A percentile compares a stretch with the other conserved stretches of the same genome.
These are phyloP conservation scores for Stylonectria norvegica DNA, from an alignment of 2,329 filamentous ascomycete genomes.

Conservation along the genomic window DNA sequence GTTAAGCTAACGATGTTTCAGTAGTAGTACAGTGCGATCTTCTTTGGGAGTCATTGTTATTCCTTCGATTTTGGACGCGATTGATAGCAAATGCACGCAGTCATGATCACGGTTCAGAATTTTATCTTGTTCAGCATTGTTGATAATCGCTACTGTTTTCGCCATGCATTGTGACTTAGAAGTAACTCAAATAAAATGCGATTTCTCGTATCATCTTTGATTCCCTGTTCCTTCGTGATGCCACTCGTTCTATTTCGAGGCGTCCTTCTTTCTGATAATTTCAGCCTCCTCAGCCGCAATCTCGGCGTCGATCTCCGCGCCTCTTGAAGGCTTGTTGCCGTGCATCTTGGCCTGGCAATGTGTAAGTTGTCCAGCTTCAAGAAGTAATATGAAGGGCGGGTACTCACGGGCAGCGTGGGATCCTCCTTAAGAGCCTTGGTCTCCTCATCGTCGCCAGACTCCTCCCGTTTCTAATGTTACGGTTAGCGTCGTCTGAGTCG, in stretches of 20 bases:
- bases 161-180: no score
- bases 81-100: no score
- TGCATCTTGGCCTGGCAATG: slow-evolving; percentile 55
- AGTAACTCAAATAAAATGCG: no score
- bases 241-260: no score
- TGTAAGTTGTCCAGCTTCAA: slow-evolving; percentile 5
- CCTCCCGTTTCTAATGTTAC: slow-evolving; percentile 30
- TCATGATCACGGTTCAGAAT: no score
- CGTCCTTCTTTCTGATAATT: no score
- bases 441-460: slow-evolving; percentile 44
- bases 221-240: no score
- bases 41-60: no score
- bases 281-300: slow-evolving; percentile 66
- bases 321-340: slow-evolving; percentile 69
- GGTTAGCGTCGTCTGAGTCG: slow-evolving; percentile 9
- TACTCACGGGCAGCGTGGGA: slow-evolving; percentile 55
- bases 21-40: slow-evolving; percentile 17
- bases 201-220: background rate
- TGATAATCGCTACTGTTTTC: no score
- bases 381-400: background rate
- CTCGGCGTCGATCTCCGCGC: slow-evolving; percentile 69
- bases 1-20: slow-evolving; percentile 27
- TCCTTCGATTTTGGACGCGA: no score
- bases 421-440: slow-evolving; percentile 51
- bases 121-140: no score